Conservation (phyloP, 2,329 filamentous ascomycete species). For the Alternaria viburni region DNA sequence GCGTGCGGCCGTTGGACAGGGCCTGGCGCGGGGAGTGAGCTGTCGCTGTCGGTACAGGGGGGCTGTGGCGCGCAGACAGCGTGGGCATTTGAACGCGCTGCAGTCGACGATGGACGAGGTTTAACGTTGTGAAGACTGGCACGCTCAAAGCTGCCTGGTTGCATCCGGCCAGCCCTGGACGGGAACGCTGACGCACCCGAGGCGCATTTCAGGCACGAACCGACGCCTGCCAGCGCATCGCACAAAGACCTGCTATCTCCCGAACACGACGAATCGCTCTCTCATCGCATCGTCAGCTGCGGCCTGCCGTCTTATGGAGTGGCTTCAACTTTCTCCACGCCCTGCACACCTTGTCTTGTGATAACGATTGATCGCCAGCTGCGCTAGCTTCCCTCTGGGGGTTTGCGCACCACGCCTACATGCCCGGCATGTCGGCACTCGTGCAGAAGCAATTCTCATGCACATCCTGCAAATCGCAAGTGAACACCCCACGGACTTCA, state of each 20-base stretch:
- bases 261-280: not conserved
- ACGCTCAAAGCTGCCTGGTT: not conserved
- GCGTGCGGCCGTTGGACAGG: constrained; percentile 41
- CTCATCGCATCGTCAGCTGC: constrained; percentile 5
- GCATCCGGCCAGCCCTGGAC: not conserved
- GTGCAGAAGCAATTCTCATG: not conserved
- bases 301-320: not conserved
- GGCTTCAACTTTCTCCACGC: not conserved
- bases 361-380: not conserved
- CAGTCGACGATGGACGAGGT: constrained; percentile 8
- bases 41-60: constrained; percentile 23
- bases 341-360: not conserved
- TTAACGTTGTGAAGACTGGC: constrained; percentile 1
- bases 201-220: constrained; percentile 20
- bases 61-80: constrained; percentile 27
- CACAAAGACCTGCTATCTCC: constrained; percentile 4
- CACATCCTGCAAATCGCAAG: not conserved
- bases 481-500: not conserved
- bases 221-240: constrained; percentile 28
- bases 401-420: not conserved
- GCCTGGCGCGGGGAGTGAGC: constrained; percentile 26
- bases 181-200: constrained; percentile 13
- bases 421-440: not conserved
- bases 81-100: constrained; percentile 32
- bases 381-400: not conserved